Conservation (phyloP, 2,329 filamentous ascomycete species). For the Cladosporium austrohemisphaericum region DNA sequence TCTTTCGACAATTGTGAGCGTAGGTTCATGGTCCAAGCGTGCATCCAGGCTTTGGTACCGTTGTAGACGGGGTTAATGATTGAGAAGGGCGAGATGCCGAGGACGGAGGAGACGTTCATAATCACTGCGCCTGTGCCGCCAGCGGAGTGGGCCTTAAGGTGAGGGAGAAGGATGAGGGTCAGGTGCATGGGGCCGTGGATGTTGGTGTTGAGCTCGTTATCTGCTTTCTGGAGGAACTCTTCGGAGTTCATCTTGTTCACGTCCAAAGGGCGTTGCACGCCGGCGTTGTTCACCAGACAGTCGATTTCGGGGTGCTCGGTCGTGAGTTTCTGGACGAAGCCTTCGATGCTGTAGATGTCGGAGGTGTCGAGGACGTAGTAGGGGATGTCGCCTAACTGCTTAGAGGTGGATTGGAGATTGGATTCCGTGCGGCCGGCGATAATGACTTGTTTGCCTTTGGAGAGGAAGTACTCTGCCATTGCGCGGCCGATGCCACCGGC, state of each 20-base stretch:
- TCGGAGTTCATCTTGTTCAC: conserved; percentile 35
- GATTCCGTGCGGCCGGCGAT: conserved; percentile 54
- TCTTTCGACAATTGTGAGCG: conserved; percentile 46
- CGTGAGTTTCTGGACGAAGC: conserved; percentile 46
- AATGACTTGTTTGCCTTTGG: conserved; percentile 49
- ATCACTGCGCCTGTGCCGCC: conserved; percentile 37
- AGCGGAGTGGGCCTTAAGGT: conserved; percentile 43
- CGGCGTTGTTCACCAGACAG: conserved; percentile 58
- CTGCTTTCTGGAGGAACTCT: conserved; percentile 49
- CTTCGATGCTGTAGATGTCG: conserved; percentile 40
- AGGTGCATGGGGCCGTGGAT: conserved; percentile 58
- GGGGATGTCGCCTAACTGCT: conserved; percentile 43
- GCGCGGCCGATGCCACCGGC: conserved; percentile 52
- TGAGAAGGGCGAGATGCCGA: conserved; percentile 52
- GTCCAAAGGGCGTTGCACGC: conserved; percentile 54
- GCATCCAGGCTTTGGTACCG: conserved; percentile 56
- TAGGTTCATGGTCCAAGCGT: conserved; percentile 56
- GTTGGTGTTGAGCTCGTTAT: conserved; percentile 58
- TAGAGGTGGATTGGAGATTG: conserved; percentile 45
- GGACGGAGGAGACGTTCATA: conserved; percentile 53
- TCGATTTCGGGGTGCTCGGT: conserved; percentile 53
- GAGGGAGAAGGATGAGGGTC: conserved; percentile 46
- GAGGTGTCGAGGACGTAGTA: conserved; percentile 55
- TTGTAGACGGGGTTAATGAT: conserved; percentile 59
- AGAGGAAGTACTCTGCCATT: conserved; percentile 46